Conservation (phyloP, 805 yeast species). For the Suhomyces sp. region DNA sequence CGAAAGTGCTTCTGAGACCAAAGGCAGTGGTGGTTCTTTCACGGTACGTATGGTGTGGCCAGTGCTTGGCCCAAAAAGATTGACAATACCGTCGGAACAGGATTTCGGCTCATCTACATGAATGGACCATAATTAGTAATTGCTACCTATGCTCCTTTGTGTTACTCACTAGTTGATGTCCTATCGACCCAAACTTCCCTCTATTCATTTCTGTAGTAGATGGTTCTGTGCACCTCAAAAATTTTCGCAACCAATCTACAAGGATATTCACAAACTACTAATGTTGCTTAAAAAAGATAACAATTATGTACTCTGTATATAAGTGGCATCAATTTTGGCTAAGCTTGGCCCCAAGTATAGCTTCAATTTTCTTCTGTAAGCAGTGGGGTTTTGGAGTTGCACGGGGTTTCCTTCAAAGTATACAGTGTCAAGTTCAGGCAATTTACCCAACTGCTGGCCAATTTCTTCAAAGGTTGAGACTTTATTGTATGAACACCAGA, state of each 20-base stretch:
- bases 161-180: neutral
- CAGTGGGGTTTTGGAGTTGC: slow-evolving; percentile 67
- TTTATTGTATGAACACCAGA: slow-evolving; percentile 87
- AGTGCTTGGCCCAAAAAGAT: neutral
- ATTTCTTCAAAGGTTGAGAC: slow-evolving; percentile 68
- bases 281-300: neutral
- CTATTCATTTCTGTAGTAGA: neutral
- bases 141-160: neutral
- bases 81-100: neutral
- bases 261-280: neutral
- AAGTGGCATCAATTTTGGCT: slow-evolving; percentile 89
- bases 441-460: slow-evolving; percentile 57
- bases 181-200: neutral
- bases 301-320: slow-evolving; percentile 28
- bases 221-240: neutral
- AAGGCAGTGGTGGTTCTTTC: neutral
- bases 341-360: slow-evolving; percentile 69
- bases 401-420: slow-evolving; percentile 93
- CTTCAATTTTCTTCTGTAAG: slow-evolving; percentile 80
- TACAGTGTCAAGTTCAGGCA: slow-evolving; percentile 75
- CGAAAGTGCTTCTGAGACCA: neutral
- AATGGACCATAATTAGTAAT: neutral
- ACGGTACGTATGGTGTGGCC: neutral
- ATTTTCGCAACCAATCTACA: slow-evolving; percentile 1
- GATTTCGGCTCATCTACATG: neutral